A percentile compares a stretch with the other conserved stretches of the same genome.
These are phyloP conservation scores for Cucurbita maxima DNA, from an alignment of 306 rosid genomes.

Conservation along the genomic window DNA sequence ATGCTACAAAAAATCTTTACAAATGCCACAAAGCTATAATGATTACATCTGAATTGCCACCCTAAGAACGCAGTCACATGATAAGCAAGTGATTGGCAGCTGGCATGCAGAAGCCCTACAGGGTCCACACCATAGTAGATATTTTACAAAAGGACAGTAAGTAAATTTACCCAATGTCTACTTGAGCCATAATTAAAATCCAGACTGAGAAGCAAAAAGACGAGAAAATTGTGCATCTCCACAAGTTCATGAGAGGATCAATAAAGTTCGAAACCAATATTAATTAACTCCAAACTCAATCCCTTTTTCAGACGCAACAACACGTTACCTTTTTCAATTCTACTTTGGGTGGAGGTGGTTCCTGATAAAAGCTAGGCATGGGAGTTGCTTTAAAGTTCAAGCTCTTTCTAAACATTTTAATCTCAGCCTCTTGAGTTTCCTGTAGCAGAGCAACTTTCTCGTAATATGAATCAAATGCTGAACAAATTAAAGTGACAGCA, in stretches of 20 bases:
- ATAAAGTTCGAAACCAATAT: not conserved
- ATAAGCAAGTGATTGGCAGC: not conserved
- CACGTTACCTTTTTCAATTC: slow-evolving; percentile 52
- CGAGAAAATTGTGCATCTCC: not conserved
- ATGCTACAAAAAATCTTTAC: not conserved
- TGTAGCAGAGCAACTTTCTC: slow-evolving; percentile 17
- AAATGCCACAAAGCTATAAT: not conserved
- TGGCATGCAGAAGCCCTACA: not conserved
- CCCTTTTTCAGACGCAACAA: not conserved
- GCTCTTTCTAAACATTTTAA: slow-evolving; percentile 50
- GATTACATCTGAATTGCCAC: not conserved
- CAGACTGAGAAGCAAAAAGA: not conserved
- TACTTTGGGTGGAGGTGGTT: slow-evolving; percentile 56
- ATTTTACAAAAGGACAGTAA: not conserved
- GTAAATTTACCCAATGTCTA: not conserved
- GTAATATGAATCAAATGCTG: slow-evolving; percentile 1
- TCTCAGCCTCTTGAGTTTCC: slow-evolving; percentile 86
- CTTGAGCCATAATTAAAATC: not conserved
- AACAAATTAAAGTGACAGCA: not conserved
- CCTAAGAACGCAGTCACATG: not conserved
- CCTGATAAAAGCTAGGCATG: slow-evolving; percentile 73
- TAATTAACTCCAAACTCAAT: not conserved
- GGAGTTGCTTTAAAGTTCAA: slow-evolving; percentile 64
- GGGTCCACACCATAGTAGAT: not conserved
- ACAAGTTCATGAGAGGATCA: not conserved